phyloP scores from a whole-genome alignment of 2,329 filamentous ascomycete genomes.

The Fusarium mexicanum region DNA sequence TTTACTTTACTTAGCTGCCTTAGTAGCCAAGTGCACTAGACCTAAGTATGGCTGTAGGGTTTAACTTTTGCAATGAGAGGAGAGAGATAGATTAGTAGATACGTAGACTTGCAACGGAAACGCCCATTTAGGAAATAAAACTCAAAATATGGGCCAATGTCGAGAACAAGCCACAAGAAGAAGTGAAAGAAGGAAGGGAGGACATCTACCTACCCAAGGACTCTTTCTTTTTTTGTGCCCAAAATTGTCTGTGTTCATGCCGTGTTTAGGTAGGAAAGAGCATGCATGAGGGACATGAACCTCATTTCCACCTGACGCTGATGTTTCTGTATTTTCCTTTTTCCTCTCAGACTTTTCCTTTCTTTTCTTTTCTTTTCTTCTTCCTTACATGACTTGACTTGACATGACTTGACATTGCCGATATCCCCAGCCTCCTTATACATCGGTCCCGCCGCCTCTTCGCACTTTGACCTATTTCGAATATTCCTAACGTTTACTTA shows the following conservation, averaged over 20 bases:
- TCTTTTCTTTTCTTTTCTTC: neutral
- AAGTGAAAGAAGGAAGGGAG: neutral
- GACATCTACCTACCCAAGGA: neutral
- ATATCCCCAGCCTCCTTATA: constrained; percentile 19
- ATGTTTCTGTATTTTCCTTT: constrained; percentile 26
- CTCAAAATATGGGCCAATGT: neutral
- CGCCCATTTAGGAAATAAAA: constrained; percentile 10
- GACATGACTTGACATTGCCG: neutral
- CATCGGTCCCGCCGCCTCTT: constrained; percentile 27
- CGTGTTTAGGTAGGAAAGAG: constrained; percentile 11
- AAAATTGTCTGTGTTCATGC: neutral
- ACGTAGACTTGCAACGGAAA: constrained; percentile 15
- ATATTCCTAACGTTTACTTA: neutral
- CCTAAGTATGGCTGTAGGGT: neutral
- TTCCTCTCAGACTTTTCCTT: neutral
- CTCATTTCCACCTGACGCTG: constrained; percentile 35
- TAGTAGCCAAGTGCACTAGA: no score
- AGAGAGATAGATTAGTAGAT: neutral
- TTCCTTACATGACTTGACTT: neutral
- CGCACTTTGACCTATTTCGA: constrained; percentile 12
- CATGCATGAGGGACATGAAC: neutral
- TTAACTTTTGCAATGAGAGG: neutral
- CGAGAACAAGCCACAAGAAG: neutral
- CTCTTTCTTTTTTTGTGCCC: constrained; percentile 1
- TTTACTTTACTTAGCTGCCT: neutral